These are phyloP conservation scores for Aulographum hederae DNA, from an alignment of 2,329 filamentous ascomycete species.

Conservation along the genomic window DNA sequence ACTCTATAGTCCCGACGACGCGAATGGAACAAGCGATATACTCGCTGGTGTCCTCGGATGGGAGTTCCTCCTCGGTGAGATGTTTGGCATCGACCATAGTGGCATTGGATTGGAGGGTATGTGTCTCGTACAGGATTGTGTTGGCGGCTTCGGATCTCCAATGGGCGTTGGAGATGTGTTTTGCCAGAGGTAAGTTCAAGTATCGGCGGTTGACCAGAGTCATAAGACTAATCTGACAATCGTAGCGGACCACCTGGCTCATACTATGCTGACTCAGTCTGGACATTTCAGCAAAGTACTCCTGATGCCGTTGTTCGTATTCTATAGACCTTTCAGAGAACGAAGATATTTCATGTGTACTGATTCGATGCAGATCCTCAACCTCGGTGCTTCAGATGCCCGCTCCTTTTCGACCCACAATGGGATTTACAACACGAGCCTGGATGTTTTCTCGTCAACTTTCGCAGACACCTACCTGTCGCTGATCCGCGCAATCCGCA, in stretches of 20 bases:
- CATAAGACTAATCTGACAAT: too few relatives aligned
- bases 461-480: constrained; percentile 18
- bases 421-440: constrained; percentile 13
- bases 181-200: too few relatives aligned
- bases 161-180: constrained; percentile 11
- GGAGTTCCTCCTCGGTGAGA: constrained; percentile 18
- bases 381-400: constrained; percentile 14
- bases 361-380: too few relatives aligned
- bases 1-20: not conserved
- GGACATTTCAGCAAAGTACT: constrained; percentile 16
- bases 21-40: constrained; percentile 1
- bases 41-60: constrained; percentile 11
- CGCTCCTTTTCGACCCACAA: constrained; percentile 12
- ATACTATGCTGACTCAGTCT: constrained; percentile 13
- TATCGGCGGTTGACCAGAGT: too few relatives aligned
- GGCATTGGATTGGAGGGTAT: constrained; percentile 15
- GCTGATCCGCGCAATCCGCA: constrained; percentile 16
- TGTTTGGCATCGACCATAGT: constrained; percentile 17
- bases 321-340: too few relatives aligned
- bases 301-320: constrained; percentile 18
- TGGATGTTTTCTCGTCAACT: constrained; percentile 10
- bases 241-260: constrained; percentile 13
- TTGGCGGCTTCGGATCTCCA: constrained; percentile 9
- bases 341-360: too few relatives aligned
- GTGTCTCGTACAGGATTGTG: constrained; percentile 15